Base-by-base conservation (phyloP, 2,329 filamentous ascomycete species). In the Colletotrichum abscissum region DNA sequence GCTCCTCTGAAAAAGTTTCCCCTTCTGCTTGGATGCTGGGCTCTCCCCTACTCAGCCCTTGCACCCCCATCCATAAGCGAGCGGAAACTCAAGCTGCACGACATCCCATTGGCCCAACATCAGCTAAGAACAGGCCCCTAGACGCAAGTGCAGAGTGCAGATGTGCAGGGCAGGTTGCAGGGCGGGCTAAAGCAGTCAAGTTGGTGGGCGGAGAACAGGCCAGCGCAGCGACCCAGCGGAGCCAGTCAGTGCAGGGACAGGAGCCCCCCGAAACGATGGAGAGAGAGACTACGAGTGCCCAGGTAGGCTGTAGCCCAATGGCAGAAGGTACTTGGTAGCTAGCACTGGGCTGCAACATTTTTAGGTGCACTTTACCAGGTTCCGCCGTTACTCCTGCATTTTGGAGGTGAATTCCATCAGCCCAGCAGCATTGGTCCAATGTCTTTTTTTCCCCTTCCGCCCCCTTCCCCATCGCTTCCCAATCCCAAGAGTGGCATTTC, bases 181-280 rank as follows among this genome's bases (percentile, higher is more conserved):
- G 64, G 65, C 52, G 66, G 35, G 55, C 63, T 35, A 65, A 57
- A 57, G 33, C 67, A 73, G 22, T 63, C 63, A 57, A 58, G 35
- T 22, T 33, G 57, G 63, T 58, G 46, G 66, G 60, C 58, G 70
- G 66, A 65, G 70, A 73, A 70, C 68, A 74, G 63, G 58, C 62
- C 42, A 60, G 52, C 67, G 60, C 46, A 67, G 63, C 63, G 52
- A 67, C 72, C 68, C 52, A 19, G 56, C 55, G 19, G 59, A 62
- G 70, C 70, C 62, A 67, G 68, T 63, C 72, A 72, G 72, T 72
- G 69, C 68, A 72, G 69, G 68, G 72, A 63, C 68, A 67, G 63
- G 68, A 62, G 52, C 63, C 68, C 14, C 57, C 57, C 72, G 52
- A 74, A 74, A 72, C 68, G 57, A 69, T 46, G 30, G 24, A 24